A percentile compares a stretch with the other conserved stretches of the same genome.
Conservation (phyloP, 2,329 filamentous ascomycete genomes). For the Endoconidiophora laricicola region DNA sequence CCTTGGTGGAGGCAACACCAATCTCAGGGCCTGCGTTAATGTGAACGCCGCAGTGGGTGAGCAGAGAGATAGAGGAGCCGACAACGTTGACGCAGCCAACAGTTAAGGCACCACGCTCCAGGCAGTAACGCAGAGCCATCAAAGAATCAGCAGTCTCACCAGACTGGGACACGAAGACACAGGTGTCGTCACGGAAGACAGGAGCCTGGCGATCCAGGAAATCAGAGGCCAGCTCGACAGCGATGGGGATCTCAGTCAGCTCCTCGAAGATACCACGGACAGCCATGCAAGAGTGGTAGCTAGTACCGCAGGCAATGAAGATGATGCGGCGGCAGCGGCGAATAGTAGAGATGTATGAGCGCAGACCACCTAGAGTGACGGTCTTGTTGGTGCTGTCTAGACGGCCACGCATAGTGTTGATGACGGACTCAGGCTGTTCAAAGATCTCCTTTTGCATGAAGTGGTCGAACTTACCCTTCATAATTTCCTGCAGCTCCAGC, state of each 20-base stretch:
- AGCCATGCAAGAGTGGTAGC: conserved; percentile 98
- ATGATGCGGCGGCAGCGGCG: conserved; percentile 93
- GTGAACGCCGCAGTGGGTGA: conserved; percentile 99
- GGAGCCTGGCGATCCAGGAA: conserved; percentile 94
- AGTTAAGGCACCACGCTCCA: conserved; percentile 91
- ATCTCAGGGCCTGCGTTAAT: conserved; percentile 98
- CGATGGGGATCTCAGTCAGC: conserved; percentile 91
- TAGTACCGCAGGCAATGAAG: conserved; percentile 97
- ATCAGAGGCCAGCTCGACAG: conserved; percentile 92
- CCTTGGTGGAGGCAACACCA: conserved; percentile 97
- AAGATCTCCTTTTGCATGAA: conserved; percentile 99
- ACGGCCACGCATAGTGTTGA: conserved; percentile 99
- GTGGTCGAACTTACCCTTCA: conserved; percentile 99
- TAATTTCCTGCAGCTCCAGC: conserved; percentile 98
- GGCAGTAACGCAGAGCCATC: conserved; percentile 91
- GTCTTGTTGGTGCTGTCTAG: conserved; percentile 85
- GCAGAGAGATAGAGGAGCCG: conserved; percentile 92
- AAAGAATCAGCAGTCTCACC: conserved; percentile 97
- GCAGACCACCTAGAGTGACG: conserved; percentile 86
- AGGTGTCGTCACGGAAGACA: conserved; percentile 98
- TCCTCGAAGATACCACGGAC: conserved; percentile 97
- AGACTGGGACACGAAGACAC: conserved; percentile 96
- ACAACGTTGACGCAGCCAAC: conserved; percentile 98
- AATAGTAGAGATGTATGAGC: conserved; percentile 93
- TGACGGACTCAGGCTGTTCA: conserved; percentile 96